phyloP scores from a whole-genome alignment of 1,139 yeast species.

The Taphrina wiesneri region DNA sequence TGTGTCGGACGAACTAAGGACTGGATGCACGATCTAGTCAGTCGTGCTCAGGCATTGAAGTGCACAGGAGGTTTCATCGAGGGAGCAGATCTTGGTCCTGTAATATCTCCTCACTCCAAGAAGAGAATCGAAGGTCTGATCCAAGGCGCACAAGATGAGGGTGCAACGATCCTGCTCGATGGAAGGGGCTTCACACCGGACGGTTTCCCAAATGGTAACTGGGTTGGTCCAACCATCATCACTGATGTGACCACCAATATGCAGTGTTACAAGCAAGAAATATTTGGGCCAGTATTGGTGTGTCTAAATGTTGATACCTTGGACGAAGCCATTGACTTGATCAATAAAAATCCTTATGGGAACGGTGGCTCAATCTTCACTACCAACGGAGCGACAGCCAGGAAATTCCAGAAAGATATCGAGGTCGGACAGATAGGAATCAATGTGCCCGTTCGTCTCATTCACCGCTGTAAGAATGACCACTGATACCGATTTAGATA shows the following conservation, averaged over 20 bases:
- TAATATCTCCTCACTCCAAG: conserved; percentile 62
- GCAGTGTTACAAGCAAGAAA: conserved; percentile 72
- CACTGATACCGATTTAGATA: conserved; percentile 46
- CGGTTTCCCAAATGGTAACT: conserved; percentile 67
- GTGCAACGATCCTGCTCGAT: conserved; percentile 63
- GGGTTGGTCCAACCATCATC: conserved; percentile 68
- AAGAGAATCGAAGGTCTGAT: conserved; percentile 59
- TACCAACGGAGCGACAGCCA: conserved; percentile 66
- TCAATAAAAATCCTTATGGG: conserved; percentile 66
- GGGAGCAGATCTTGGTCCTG: conserved; percentile 68
- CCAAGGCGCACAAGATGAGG: conserved; percentile 55
- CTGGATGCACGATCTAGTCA: conserved; percentile 64
- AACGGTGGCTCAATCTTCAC: conserved; percentile 76
- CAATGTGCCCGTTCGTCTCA: conserved; percentile 58
- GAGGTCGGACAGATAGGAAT: conserved; percentile 80
- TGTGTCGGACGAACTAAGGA: conserved; percentile 70
- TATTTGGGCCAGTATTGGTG: conserved; percentile 72
- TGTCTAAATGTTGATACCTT: conserved; percentile 66
- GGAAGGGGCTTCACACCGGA: conserved; percentile 59
- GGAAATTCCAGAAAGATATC: conserved; percentile 67
- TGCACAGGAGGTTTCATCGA: conserved; percentile 70
- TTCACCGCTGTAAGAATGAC: not conserved
- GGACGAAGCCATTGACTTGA: conserved; percentile 69
- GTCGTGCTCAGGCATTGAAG: conserved; percentile 59
- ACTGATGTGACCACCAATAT: conserved; percentile 67